Evolutionary conservation across 2,329 filamentous ascomycete genomes (phyloP).

Genomic region (Cladophialophora chaetospira): DNA sequence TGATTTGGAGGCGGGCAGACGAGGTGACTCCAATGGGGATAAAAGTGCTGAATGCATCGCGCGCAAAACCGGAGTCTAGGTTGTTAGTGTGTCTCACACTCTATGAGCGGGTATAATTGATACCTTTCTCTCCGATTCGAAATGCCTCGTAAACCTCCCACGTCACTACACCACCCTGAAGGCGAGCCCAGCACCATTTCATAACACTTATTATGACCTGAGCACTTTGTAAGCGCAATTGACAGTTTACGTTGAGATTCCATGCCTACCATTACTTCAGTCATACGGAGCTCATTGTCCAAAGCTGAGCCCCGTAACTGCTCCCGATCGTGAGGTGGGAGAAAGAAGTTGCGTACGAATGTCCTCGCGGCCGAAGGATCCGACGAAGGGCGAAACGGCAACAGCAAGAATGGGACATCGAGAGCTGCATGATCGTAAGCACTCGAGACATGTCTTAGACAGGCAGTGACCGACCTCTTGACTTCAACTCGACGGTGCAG

Average conservation of each 20-base stretch:
- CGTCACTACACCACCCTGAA: slow-evolving; percentile 86
- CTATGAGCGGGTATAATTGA: slow-evolving; percentile 30
- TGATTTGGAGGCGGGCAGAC: slow-evolving; percentile 79
- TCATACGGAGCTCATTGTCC: slow-evolving; percentile 83
- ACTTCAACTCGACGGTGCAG: slow-evolving; percentile 90
- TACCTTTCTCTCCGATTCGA: slow-evolving; percentile 90
- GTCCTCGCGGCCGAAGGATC: slow-evolving; percentile 89
- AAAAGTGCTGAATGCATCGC: slow-evolving; percentile 94
- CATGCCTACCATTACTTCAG: slow-evolving; percentile 79
- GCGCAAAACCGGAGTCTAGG: slow-evolving; percentile 83
- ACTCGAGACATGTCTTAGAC: slow-evolving; percentile 22
- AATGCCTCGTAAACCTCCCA: slow-evolving; percentile 98
- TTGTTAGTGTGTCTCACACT: slow-evolving; percentile 27
- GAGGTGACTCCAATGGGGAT: slow-evolving; percentile 92
- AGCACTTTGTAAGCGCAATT: slow-evolving; percentile 4
- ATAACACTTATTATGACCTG: slow-evolving; percentile 90
- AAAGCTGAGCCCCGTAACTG: slow-evolving; percentile 68
- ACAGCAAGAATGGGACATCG: slow-evolving; percentile 85
- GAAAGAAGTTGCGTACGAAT: slow-evolving; percentile 92
- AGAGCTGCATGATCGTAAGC: slow-evolving; percentile 61
- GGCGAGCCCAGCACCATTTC: slow-evolving; percentile 98
- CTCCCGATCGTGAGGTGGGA: slow-evolving; percentile 63
- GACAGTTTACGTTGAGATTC: slow-evolving; percentile 2
- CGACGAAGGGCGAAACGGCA: slow-evolving; percentile 91
- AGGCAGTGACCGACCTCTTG: slow-evolving; percentile 69